Percentiles rank a stretch among this genome's conserved stretches.
Evolutionary conservation across 306 rosid species (phyloP).

Genomic region (Glycine latifolia): DNA sequence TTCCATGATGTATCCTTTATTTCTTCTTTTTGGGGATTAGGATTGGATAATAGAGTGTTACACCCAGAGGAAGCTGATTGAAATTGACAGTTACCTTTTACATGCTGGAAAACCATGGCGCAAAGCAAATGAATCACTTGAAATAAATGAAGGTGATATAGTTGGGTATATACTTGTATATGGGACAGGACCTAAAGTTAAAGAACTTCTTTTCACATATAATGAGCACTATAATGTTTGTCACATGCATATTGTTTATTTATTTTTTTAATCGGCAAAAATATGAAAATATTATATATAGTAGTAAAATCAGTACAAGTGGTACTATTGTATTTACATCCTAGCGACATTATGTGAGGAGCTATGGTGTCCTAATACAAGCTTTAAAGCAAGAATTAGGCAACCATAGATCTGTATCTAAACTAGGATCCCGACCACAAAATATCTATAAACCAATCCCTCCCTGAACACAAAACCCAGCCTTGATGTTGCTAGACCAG

Average conservation of each 20-base stretch:
- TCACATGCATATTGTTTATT: conserved; percentile 1
- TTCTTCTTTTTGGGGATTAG: conserved; percentile 52
- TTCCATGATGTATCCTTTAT: conserved; percentile 36
- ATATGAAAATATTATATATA: no score
- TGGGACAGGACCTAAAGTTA: conserved; percentile 32
- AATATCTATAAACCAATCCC: no score
- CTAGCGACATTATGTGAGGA: no score
- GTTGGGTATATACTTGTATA: conserved; percentile 28
- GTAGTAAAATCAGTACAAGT: no score
- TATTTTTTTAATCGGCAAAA: no score
- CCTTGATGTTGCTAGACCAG: no score
- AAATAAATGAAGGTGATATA: conserved; percentile 60
- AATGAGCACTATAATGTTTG: conserved; percentile 18
- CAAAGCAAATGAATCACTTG: conserved; percentile 59
- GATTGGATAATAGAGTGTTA: conserved; percentile 91
- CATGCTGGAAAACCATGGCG: conserved; percentile 95
- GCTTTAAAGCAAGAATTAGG: no score
- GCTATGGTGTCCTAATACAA: no score
- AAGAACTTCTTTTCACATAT: conserved; percentile 17
- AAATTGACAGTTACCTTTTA: conserved; percentile 79
- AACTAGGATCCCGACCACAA: no score
- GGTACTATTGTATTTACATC: no score
- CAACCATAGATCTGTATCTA: no score
- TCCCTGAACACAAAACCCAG: no score
- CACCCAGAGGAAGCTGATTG: conserved; percentile 77